These are phyloP conservation scores for Cryptosporidium sp. DNA, from an alignment of 169 alveolate genomes.

Conservation along the genomic window DNA sequence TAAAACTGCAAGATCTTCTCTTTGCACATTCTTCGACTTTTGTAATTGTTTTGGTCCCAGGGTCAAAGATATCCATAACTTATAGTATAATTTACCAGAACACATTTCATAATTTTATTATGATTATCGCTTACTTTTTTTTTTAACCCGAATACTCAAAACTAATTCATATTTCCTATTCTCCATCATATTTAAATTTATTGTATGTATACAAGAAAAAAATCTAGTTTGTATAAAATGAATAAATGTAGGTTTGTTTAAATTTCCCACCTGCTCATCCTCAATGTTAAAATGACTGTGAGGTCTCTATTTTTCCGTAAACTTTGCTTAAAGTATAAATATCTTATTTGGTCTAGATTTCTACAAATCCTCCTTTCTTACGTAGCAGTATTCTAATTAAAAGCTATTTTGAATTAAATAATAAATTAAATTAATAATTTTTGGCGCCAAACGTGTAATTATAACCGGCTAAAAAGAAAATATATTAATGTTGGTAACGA, in stretches of 20 bases:
- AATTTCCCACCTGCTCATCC: neutral
- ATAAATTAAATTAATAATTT: too few relatives aligned
- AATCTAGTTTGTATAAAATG: neutral
- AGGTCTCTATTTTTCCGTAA: too few relatives aligned
- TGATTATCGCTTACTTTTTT: neutral
- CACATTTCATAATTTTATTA: neutral
- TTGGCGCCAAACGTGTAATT: neutral
- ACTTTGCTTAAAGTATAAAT: too few relatives aligned
- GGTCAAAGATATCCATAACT: slow-evolving; percentile 18
- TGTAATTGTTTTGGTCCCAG: slow-evolving; percentile 69
- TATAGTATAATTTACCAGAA: neutral
- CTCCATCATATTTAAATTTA: too few relatives aligned
- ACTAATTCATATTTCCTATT: neutral
- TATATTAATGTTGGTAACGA: neutral
- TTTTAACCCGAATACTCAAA: neutral
- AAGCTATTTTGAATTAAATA: too few relatives aligned
- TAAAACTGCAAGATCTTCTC: slow-evolving; percentile 34
- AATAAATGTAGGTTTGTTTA: too few relatives aligned
- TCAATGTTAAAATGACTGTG: neutral
- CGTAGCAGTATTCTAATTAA: too few relatives aligned
- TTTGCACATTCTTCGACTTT: slow-evolving; percentile 38
- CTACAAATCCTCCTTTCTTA: neutral
- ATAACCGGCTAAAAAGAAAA: neutral
- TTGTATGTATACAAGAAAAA: neutral
- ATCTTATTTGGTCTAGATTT: too few relatives aligned